These are phyloP conservation scores for Termitomyces titanicus DNA, from an alignment of 768 basidiomycete genomes.

Conservation along the genomic window DNA sequence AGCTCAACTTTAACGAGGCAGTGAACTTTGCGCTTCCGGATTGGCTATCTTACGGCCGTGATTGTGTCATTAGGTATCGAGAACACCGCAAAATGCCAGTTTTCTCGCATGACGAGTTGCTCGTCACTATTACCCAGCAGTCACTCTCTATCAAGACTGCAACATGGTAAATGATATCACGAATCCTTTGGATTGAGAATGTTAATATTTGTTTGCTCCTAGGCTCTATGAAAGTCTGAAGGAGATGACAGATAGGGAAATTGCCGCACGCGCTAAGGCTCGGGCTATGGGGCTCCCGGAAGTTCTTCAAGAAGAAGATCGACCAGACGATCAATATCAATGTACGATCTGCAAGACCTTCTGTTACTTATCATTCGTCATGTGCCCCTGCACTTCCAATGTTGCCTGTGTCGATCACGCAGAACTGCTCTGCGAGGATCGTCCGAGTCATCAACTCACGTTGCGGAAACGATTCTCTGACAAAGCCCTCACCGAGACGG, in stretches of 20 bases:
- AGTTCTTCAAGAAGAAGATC: slow-evolving; percentile 72
- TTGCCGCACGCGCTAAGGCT: slow-evolving; percentile 59
- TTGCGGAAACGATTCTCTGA: slow-evolving; percentile 83
- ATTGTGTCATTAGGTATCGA: slow-evolving; percentile 87
- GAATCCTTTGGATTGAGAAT: neutral
- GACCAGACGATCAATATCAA: slow-evolving; percentile 92
- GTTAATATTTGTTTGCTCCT: slow-evolving; percentile 7
- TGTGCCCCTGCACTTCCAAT: slow-evolving; percentile 71
- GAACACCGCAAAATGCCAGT: slow-evolving; percentile 92
- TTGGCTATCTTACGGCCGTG: slow-evolving; percentile 85
- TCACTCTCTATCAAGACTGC: slow-evolving; percentile 91
- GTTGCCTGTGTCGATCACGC: slow-evolving; percentile 87
- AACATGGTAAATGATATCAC: slow-evolving; percentile 61
- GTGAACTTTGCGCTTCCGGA: slow-evolving; percentile 98
- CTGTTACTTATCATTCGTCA: slow-evolving; percentile 92
- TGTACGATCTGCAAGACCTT: slow-evolving; percentile 91
- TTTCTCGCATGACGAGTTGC: slow-evolving; percentile 96
- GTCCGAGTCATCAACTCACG: slow-evolving; percentile 41
- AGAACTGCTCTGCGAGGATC: slow-evolving; percentile 65
- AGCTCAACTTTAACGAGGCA: slow-evolving; percentile 99
- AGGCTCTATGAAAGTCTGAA: slow-evolving; percentile 83
- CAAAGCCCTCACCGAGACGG: slow-evolving; percentile 65
- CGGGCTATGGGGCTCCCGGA: slow-evolving; percentile 63
- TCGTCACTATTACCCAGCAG: slow-evolving; percentile 97
- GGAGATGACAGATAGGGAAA: slow-evolving; percentile 88